Evolutionary conservation across 345 rosid species (phyloP).

Genomic region (Salix dunnii): DNA sequence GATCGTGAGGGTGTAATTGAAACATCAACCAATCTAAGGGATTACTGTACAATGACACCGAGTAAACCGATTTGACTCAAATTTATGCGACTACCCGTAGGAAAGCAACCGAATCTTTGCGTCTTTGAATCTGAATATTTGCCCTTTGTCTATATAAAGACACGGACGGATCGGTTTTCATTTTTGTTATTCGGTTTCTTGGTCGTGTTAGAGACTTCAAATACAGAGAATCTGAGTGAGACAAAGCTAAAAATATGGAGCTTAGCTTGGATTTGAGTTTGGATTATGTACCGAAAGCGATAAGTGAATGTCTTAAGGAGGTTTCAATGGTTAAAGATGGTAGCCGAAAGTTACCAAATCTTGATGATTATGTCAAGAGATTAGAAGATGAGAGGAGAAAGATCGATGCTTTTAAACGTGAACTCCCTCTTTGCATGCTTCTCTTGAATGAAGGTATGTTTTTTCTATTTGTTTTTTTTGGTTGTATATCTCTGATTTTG

Average conservation of each 20-base stretch:
- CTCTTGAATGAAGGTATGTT: conserved; percentile 57
- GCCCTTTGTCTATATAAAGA: conserved; percentile 11
- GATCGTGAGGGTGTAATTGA: not conserved
- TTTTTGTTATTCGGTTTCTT: conserved; percentile 13
- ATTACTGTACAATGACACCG: not conserved
- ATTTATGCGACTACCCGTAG: conserved; percentile 37
- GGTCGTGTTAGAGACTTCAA: conserved; percentile 14
- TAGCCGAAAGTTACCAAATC: conserved; percentile 37
- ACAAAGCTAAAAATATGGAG: conserved; percentile 38
- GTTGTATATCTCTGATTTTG: not conserved
- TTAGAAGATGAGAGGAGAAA: conserved; percentile 68
- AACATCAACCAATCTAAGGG: not conserved
- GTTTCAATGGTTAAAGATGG: conserved; percentile 38
- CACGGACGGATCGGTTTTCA: not conserved
- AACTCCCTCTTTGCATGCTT: conserved; percentile 76
- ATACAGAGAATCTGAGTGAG: not conserved
- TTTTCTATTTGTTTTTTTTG: not conserved
- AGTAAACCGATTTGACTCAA: conserved; percentile 22
- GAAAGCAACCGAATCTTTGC: conserved; percentile 36
- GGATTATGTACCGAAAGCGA: conserved; percentile 42
- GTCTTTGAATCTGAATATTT: conserved; percentile 36
- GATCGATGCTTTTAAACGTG: conserved; percentile 69
- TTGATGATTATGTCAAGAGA: conserved; percentile 44
- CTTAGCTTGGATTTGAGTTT: conserved; percentile 59
- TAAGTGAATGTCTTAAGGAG: conserved; percentile 46